phyloP scores from a whole-genome alignment of 202 grass and related monocot genomes.

The Hordeum pubiflorum region DNA sequence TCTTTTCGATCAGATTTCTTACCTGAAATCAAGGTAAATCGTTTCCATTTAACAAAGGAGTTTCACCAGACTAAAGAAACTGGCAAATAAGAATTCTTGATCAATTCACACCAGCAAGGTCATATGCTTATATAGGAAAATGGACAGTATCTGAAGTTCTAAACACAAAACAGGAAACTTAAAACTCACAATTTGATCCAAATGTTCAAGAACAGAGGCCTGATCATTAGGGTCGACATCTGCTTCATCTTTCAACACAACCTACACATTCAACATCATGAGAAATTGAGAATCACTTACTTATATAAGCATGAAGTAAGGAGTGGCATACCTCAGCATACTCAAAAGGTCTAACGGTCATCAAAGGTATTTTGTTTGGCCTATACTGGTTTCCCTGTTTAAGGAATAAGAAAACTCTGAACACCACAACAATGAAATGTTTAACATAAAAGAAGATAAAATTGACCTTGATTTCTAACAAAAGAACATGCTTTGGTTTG shows the following conservation, averaged over 20 bases:
- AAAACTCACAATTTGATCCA: conserved; percentile 80
- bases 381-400: conserved; percentile 85
- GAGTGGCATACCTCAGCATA: conserved; percentile 73
- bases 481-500: conserved; percentile 92
- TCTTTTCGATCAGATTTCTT: conserved; percentile 76
- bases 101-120: neutral
- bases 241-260: conserved; percentile 93
- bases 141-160: neutral
- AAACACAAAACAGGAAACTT: conserved; percentile 2
- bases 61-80: neutral
- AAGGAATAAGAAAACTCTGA: conserved; percentile 30
- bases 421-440: neutral
- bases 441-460: conserved; percentile 15
- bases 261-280: conserved; percentile 40
- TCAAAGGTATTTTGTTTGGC: conserved; percentile 88
- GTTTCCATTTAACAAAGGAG: neutral
- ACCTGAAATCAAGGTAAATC: conserved; percentile 44
- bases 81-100: neutral
- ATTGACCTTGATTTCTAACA: conserved; percentile 92
- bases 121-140: conserved; percentile 1
- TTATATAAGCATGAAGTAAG: conserved; percentile 10
- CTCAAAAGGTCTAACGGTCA: conserved; percentile 84
- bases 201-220: conserved; percentile 86
- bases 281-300: conserved; percentile 30
- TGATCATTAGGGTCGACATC: conserved; percentile 87